Conservation (phyloP, 495 filamentous ascomycete species). For the Gamarada debralockiae region DNA sequence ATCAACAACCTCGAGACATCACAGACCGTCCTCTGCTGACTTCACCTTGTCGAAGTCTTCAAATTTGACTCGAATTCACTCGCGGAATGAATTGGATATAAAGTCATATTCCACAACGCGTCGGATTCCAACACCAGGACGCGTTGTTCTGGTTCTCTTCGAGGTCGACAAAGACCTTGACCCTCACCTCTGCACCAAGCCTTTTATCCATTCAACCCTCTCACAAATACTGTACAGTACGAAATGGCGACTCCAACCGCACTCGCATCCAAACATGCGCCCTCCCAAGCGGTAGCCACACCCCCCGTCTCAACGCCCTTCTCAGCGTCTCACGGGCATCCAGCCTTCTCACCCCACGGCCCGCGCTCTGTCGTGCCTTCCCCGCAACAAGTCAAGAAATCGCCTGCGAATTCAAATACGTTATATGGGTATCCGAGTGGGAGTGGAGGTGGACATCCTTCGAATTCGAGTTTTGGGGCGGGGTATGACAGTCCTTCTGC, state of each 20-base stretch:
- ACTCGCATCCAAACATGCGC: slow-evolving; percentile 35
- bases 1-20: not conserved
- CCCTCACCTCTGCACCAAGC: too few species aligned
- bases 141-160: too few species aligned
- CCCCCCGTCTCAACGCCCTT: slow-evolving; percentile 54
- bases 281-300: slow-evolving; percentile 37
- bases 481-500: slow-evolving; percentile 53
- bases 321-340: slow-evolving; percentile 36
- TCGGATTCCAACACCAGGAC: too few species aligned
- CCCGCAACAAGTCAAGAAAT: slow-evolving; percentile 52
- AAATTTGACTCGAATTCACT: too few species aligned
- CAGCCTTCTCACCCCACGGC: slow-evolving; percentile 45
- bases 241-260: slow-evolving; percentile 50
- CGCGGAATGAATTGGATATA: too few species aligned
- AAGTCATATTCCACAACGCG: too few species aligned
- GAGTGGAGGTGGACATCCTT: slow-evolving; percentile 24
- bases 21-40: too few species aligned
- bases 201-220: too few species aligned
- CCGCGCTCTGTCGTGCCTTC: slow-evolving; percentile 40
- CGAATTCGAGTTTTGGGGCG: slow-evolving; percentile 23
- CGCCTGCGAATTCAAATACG: slow-evolving; percentile 38
- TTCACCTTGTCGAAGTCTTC: too few species aligned
- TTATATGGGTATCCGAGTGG: slow-evolving; percentile 28
- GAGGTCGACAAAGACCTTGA: too few species aligned
- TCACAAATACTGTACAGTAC: too few species aligned